Percentiles rank a stretch among this genome's conserved stretches.
These are phyloP conservation scores for Podaxis carcinomalis DNA, from an alignment of 768 basidiomycete species.

Conservation along the genomic window DNA sequence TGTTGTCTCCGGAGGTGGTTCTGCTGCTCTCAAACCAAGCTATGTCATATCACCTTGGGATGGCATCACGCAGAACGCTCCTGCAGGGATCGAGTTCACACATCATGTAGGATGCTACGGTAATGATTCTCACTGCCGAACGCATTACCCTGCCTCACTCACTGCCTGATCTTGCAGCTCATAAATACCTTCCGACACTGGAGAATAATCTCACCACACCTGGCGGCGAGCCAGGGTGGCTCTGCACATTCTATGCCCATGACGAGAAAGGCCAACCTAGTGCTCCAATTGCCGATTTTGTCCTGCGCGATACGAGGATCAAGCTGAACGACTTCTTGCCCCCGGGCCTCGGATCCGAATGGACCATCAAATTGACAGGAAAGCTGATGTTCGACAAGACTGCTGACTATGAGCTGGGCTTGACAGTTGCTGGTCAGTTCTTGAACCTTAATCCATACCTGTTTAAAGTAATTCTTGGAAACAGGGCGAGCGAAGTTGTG, in stretches of 20 bases:
- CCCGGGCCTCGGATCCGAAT: conserved; percentile 43
- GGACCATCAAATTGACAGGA: conserved; percentile 56
- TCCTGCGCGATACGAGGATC: conserved; percentile 55
- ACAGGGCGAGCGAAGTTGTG: conserved; percentile 59
- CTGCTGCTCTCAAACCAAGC: conserved; percentile 65
- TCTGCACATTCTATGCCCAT: conserved; percentile 59
- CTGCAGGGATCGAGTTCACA: conserved; percentile 43
- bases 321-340: conserved; percentile 68
- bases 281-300: conserved; percentile 40
- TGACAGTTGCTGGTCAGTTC: conserved; percentile 52
- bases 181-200: conserved; percentile 68
- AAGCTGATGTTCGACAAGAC: conserved; percentile 44
- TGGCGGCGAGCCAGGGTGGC: conserved; percentile 55
- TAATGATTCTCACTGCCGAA: conserved; percentile 21
- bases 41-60: conserved; percentile 65
- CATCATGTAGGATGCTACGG: conserved; percentile 67
- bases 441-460: not conserved
- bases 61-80: conserved; percentile 48
- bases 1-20: conserved; percentile 74
- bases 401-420: conserved; percentile 52
- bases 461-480: not conserved
- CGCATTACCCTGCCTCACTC: not conserved
- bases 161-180: conserved; percentile 31
- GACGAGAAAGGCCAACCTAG: conserved; percentile 43
- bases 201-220: conserved; percentile 52